Evolutionary conservation across 495 filamentous ascomycete genomes (phyloP).

Genomic region (Tuber indicum): DNA sequence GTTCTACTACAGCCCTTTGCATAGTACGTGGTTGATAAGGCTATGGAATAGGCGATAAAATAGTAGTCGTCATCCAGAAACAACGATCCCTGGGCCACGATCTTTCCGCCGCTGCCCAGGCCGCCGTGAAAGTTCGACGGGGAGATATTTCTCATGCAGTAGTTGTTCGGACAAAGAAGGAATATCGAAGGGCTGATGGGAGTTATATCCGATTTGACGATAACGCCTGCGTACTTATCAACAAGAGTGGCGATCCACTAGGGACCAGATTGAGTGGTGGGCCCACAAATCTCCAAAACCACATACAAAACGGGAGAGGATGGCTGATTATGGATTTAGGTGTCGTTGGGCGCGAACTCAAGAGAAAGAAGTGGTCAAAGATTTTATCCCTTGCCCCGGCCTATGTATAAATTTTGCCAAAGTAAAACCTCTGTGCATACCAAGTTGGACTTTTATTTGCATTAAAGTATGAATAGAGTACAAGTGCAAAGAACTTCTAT

Average conservation of each 20-base stretch:
- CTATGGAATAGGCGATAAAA: slow-evolving; percentile 68
- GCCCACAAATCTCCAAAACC: slow-evolving; percentile 24
- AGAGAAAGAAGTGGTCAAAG: slow-evolving; percentile 90
- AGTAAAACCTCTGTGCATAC: background rate
- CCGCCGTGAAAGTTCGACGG: slow-evolving; percentile 85
- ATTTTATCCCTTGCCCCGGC: slow-evolving; percentile 92
- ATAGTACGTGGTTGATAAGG: background rate
- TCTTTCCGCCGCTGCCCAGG: slow-evolving; percentile 51
- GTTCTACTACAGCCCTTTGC: background rate
- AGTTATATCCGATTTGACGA: slow-evolving; percentile 89
- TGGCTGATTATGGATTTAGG: slow-evolving; percentile 46
- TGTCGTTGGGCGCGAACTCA: slow-evolving; percentile 78
- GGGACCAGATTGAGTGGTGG: slow-evolving; percentile 81
- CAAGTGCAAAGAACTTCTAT: background rate
- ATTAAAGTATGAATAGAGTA: slow-evolving; percentile 8
- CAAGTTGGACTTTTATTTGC: slow-evolving; percentile 9
- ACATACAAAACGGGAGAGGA: background rate
- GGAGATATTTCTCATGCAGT: slow-evolving; percentile 96
- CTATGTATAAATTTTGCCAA: slow-evolving; percentile 58
- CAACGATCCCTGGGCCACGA: slow-evolving; percentile 72
- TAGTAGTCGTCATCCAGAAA: slow-evolving; percentile 96
- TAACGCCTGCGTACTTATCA: slow-evolving; percentile 95
- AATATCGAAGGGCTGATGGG: slow-evolving; percentile 77
- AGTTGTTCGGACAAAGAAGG: slow-evolving; percentile 83
- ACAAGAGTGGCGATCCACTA: slow-evolving; percentile 93